Base-by-base conservation (phyloP, 2,329 filamentous ascomycete genomes). In the Penicillium sp. region DNA sequence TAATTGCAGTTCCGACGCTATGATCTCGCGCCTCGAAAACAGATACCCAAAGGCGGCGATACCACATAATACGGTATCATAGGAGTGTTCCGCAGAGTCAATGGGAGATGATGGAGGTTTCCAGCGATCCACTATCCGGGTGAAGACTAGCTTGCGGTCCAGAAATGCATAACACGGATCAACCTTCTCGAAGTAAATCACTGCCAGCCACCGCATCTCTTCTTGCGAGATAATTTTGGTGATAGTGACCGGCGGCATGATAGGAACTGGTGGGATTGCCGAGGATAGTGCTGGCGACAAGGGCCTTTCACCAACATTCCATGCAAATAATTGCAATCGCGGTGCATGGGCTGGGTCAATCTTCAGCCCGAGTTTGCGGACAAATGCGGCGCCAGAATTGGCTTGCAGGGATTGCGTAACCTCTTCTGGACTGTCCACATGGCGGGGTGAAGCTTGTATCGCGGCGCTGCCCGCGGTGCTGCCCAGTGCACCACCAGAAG, bases 351-450 rank as follows among this genome's bases (percentile, higher is more conserved):
- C 73, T 0, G 78, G 75, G 57, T 82, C 79, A 16, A 81, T 69
- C 36, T 74, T 72, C 36, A 80, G 68, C 0, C 76, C 80, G 30
- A 82, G 64, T 18, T 74, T 71, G 46, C 78, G 67, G 8, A 80
- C 73, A 59, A 82, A 82, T 0, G 79, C 78, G 0, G 80, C 76
- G 0, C 78, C 79, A 0, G 79, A 81, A 52, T 82, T 82, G 30
- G 77, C 80, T 54, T 82, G 78, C 3, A 81, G 65, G 0, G 77
- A 77, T 40, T 62, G 44, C 34, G 49, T 50, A n/a, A 42, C 39
- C 12, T 33, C 40, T 11, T 40, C 50, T 10, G 44, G 10, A 2
- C 46, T 53, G 7, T 40, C 37, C 44, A 52, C 10, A 16, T 29
- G 11, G 37, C 38, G 33, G 12, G 46, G 27, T 2, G 53, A 50